A percentile compares a stretch with the other conserved stretches of the same genome.
These are phyloP conservation scores for Millerozyma miso DNA, from an alignment of 805 yeast genomes.

Conservation along the genomic window DNA sequence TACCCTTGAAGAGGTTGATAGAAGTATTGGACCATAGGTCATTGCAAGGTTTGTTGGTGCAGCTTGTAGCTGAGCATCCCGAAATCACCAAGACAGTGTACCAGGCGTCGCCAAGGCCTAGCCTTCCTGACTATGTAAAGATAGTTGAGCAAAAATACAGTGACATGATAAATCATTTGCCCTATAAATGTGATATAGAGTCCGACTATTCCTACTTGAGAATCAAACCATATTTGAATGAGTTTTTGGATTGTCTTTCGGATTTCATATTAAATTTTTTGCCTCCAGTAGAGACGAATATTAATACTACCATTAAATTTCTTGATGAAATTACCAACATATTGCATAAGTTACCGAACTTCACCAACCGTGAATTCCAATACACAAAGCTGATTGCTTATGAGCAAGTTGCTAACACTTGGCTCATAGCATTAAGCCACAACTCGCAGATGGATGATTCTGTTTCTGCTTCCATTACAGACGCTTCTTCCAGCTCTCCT, in stretches of 20 bases:
- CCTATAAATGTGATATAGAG: conserved; percentile 68
- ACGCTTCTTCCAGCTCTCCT: conserved; percentile 3
- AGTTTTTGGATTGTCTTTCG: conserved; percentile 64
- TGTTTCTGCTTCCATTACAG: conserved; percentile 1
- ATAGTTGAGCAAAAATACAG: conserved; percentile 46
- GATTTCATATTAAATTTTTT: conserved; percentile 71
- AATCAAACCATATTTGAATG: conserved; percentile 62
- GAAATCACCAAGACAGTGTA: conserved; percentile 51
- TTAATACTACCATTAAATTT: conserved; percentile 53
- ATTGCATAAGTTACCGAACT: conserved; percentile 62
- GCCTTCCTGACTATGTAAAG: conserved; percentile 47
- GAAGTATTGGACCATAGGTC: conserved; percentile 62
- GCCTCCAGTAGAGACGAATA: conserved; percentile 63
- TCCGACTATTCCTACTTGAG: conserved; percentile 76
- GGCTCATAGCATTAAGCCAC: conserved; percentile 45
- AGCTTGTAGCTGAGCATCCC: conserved; percentile 58
- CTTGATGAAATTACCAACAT: conserved; percentile 58
- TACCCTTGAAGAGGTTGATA: conserved; percentile 61
- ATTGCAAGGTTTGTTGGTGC: conserved; percentile 48
- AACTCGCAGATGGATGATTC: conserved; percentile 15
- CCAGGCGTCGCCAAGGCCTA: conserved; percentile 54
- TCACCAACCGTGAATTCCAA: conserved; percentile 52
- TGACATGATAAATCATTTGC: conserved; percentile 48
- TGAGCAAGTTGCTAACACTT: conserved; percentile 56
- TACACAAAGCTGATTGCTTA: conserved; percentile 52